phyloP scores from a whole-genome alignment of 306 rosid genomes.

The Pachyrhizus erosus region DNA sequence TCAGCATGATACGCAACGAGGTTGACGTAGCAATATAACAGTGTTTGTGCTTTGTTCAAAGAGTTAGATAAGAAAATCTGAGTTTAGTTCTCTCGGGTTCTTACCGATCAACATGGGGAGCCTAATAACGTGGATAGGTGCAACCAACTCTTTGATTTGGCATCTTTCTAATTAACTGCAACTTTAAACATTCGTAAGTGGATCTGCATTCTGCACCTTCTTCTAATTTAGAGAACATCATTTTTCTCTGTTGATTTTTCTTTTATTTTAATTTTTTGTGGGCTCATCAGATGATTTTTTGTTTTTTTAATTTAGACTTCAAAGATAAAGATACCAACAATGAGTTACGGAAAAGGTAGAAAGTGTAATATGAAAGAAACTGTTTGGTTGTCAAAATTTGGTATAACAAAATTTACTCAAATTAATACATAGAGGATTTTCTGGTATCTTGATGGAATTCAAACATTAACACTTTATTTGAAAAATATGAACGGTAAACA shows the following conservation, averaged over 20 bases:
- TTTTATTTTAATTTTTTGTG: neutral
- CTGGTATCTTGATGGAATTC: too few relatives aligned
- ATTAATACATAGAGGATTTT: too few relatives aligned
- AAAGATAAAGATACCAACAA: too few relatives aligned
- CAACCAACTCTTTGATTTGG: slow-evolving; percentile 39
- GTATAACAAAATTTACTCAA: too few relatives aligned
- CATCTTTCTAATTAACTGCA: slow-evolving; percentile 26
- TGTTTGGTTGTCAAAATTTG: too few relatives aligned
- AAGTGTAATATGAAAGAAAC: too few relatives aligned
- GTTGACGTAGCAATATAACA: slow-evolving; percentile 23
- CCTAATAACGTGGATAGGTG: slow-evolving; percentile 30
- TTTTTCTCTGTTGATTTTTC: neutral
- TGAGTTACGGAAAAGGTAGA: too few relatives aligned
- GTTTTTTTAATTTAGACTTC: neutral
- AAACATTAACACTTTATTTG: too few relatives aligned
- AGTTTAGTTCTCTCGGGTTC: slow-evolving; percentile 1
- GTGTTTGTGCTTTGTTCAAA: slow-evolving; percentile 30
- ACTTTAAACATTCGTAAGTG: slow-evolving; percentile 27
- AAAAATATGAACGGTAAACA: too few relatives aligned
- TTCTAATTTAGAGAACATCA: slow-evolving; percentile 22
- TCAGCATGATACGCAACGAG: slow-evolving; percentile 20
- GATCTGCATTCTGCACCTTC: slow-evolving; percentile 8
- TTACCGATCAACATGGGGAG: slow-evolving; percentile 1
- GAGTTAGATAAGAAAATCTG: slow-evolving; percentile 43
- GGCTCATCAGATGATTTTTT: neutral